phyloP scores from a whole-genome alignment of 2,329 filamentous ascomycete genomes.

The Microascus cirrosus region DNA sequence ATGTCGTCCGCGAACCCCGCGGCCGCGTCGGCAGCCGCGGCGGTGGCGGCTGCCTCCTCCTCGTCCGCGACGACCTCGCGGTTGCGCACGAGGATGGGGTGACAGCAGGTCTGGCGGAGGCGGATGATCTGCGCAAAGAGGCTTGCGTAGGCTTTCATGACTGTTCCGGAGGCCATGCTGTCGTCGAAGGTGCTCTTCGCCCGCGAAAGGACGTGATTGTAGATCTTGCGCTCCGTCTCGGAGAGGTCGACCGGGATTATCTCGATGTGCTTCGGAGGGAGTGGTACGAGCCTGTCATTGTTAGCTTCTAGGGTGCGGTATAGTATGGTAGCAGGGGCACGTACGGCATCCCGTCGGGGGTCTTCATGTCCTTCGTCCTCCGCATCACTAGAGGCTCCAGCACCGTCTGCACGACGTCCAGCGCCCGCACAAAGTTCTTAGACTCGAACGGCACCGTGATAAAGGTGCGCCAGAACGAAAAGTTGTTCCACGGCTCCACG shows the following conservation, averaged over 20 bases:
- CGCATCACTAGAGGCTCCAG: conserved; percentile 91
- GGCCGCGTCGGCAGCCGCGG: conserved; percentile 62
- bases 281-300: conserved; percentile 52
- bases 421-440: conserved; percentile 81
- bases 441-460: conserved; percentile 96
- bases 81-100: conserved; percentile 81
- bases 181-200: conserved; percentile 77
- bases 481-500: conserved; percentile 97
- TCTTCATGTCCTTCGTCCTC: conserved; percentile 97
- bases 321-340: conserved; percentile 6
- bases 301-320: not conserved
- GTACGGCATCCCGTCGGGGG: conserved; percentile 57
- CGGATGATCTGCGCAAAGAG: conserved; percentile 95
- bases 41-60: conserved; percentile 67
- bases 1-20: conserved; percentile 88
- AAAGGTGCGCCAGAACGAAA: conserved; percentile 98
- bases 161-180: conserved; percentile 82
- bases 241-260: conserved; percentile 83
- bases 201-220: conserved; percentile 76
- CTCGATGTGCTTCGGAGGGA: conserved; percentile 72
- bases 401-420: conserved; percentile 96
- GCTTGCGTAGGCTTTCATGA: conserved; percentile 91
- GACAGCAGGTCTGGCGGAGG: conserved; percentile 86
- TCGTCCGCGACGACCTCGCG: conserved; percentile 78
- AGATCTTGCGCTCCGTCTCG: conserved; percentile 75